phyloP scores from a whole-genome alignment of 768 basidiomycete genomes.

The Ramaria rubella region DNA sequence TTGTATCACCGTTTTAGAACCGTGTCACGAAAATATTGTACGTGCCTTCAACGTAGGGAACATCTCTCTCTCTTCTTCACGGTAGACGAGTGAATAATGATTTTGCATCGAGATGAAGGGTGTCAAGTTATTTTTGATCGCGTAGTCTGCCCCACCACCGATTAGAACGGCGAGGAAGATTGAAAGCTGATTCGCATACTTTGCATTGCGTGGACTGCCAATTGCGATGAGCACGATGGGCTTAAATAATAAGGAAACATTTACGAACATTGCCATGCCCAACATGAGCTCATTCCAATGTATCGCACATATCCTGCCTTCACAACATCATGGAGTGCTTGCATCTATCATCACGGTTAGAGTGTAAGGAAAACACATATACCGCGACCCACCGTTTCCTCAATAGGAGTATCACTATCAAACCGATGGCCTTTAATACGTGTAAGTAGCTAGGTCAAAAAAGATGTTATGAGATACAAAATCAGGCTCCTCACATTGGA shows the following conservation, averaged over 20 bases:
- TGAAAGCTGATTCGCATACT: conserved; percentile 19
- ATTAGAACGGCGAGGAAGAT: background rate
- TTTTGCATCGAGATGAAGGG: conserved; percentile 70
- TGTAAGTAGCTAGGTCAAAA: background rate
- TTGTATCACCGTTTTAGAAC: background rate
- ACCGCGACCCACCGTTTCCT: conserved; percentile 25
- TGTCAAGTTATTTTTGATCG: conserved; percentile 48
- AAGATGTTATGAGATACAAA: background rate
- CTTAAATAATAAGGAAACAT: background rate
- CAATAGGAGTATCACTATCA: conserved; percentile 37
- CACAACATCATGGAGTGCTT: conserved; percentile 46
- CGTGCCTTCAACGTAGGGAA: conserved; percentile 49
- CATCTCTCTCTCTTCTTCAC: conserved; percentile 63
- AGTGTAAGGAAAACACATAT: background rate
- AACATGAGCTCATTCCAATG: conserved; percentile 39
- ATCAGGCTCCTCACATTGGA: conserved; percentile 29
- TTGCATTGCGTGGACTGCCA: conserved; percentile 34
- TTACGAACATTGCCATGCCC: conserved; percentile 33
- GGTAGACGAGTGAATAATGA: conserved; percentile 52
- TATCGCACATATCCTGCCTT: conserved; percentile 43
- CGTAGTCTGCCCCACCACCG: conserved; percentile 40
- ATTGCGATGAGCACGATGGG: background rate
- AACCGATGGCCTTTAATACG: conserved; percentile 31
- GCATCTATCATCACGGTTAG: conserved; percentile 29
- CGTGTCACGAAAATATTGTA: background rate